Evolutionary conservation across 75 land plant genomes (phyloP), one percentile per base, ranked within the genome.

Genomic region (Sequoia sempervirens): DNA sequence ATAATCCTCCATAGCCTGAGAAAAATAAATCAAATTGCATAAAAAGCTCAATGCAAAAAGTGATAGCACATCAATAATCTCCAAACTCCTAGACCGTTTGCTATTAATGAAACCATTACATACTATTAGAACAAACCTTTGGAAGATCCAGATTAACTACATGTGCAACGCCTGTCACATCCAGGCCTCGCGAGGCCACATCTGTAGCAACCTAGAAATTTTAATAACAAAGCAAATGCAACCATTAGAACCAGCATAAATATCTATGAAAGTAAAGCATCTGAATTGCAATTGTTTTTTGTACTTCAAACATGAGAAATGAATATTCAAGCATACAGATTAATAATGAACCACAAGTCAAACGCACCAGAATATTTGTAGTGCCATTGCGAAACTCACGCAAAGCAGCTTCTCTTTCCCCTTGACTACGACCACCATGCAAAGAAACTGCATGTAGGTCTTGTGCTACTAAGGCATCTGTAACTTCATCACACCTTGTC

Each of bases 71-170:
- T 41, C n/a, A 54, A 53, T 47, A 81, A 53, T 81, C 20, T 32
- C 47, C 80, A 78, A n/a, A 78, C 30, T 10, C 14, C 50, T n/a
- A 7, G 30, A 78, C 37, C 8, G 7, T 18, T 82, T 56, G 6
- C 37, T 9, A 20, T 56, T 23, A 36, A 82, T 36, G 75, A 81
- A 30, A 23, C 82, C 34, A 72, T 2, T 13, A 45, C 38, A 83
- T 76, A 79, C 14, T 32, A 74, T 17, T 82, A 69, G 28, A 53
- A 82, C 43, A 58, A 68, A 90, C 94, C 92, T 91, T 94, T 37
- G 96, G 96, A 82, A 94, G 96, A 89, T 94, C 96, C 73, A 94
- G 89, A 84, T 94, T 94, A 37, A 94, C 86, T 83, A 94, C 96
- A 90, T 94, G 96, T 73, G 96, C 92, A 53, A 94, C 96, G 28